These are phyloP conservation scores for Marasmius tenuissimus DNA, from an alignment of 1,284 basidiomycete species.

Conservation along the genomic window DNA sequence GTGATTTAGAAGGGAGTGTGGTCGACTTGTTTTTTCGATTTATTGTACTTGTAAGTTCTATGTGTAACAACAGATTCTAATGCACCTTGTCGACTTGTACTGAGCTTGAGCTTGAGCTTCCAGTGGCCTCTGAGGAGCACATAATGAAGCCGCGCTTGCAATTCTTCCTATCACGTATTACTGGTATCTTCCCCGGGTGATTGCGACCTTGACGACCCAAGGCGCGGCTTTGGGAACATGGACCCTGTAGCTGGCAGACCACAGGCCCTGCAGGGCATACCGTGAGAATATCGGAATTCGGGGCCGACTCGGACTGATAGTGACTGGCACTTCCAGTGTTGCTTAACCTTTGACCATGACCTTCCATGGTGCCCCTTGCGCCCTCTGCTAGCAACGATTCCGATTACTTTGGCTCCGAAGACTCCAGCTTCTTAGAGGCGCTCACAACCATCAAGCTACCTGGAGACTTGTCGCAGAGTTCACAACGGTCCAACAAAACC, in stretches of 20 bases:
- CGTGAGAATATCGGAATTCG: too few species aligned
- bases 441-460: constrained; percentile 47
- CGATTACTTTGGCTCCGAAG: constrained; percentile 58
- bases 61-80: not conserved
- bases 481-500: constrained; percentile 7
- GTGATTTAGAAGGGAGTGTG: not conserved
- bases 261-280: too few species aligned
- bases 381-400: constrained; percentile 35
- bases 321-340: too few species aligned
- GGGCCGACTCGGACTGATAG: too few species aligned
- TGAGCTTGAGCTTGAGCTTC: too few species aligned
- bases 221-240: too few species aligned
- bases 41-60: not conserved
- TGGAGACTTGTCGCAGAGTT: constrained; percentile 34
- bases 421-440: constrained; percentile 53
- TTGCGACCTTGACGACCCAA: too few species aligned
- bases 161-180: too few species aligned
- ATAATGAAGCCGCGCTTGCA: too few species aligned
- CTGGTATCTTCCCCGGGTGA: too few species aligned
- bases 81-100: not conserved
- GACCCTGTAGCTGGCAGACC: too few species aligned
- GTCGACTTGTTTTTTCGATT: not conserved
- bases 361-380: not conserved
- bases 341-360: not conserved
- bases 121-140: too few species aligned